Conservation (phyloP, 352 stramenopile genomes). For the Pseudoperonospora humuli region DNA sequence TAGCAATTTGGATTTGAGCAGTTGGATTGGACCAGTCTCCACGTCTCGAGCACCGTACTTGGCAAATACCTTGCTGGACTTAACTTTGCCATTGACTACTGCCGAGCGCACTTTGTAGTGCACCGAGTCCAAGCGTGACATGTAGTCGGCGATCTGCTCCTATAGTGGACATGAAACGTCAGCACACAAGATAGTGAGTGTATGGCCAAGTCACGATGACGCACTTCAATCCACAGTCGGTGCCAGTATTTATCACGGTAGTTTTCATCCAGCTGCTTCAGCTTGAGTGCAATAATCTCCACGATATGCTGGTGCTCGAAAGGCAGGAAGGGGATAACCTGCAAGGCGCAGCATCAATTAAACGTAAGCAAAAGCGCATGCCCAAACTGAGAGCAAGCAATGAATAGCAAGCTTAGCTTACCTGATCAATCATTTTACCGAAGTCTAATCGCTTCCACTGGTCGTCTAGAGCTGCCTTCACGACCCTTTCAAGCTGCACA, state of each 20-base stretch:
- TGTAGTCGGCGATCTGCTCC: slow-evolving; percentile 47
- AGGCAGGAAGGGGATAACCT: slow-evolving; percentile 85
- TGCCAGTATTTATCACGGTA: slow-evolving; percentile 75
- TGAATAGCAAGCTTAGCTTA: slow-evolving; percentile 6
- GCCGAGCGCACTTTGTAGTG: slow-evolving; percentile 62
- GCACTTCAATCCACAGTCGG: slow-evolving; percentile 60
- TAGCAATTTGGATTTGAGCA: slow-evolving; percentile 75
- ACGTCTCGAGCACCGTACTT: slow-evolving; percentile 82
- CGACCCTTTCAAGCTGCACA: slow-evolving; percentile 53
- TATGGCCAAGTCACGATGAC: background rate
- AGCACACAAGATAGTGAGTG: background rate
- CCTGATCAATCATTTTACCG: slow-evolving; percentile 85
- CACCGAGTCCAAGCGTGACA: slow-evolving; percentile 68
- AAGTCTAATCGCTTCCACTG: slow-evolving; percentile 87
- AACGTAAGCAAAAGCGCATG: background rate
- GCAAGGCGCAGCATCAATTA: background rate
- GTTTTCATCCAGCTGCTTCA: slow-evolving; percentile 62
- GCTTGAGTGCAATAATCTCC: slow-evolving; percentile 76
- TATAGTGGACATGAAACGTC: slow-evolving; percentile 5
- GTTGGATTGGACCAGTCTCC: slow-evolving; percentile 65
- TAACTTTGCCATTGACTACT: slow-evolving; percentile 37
- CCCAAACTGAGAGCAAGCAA: background rate
- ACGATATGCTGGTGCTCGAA: slow-evolving; percentile 80
- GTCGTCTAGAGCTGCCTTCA: slow-evolving; percentile 70
- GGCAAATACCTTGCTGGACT: slow-evolving; percentile 64